Base-by-base conservation (phyloP, 768 basidiomycete species). In the Rickenella mellea region DNA sequence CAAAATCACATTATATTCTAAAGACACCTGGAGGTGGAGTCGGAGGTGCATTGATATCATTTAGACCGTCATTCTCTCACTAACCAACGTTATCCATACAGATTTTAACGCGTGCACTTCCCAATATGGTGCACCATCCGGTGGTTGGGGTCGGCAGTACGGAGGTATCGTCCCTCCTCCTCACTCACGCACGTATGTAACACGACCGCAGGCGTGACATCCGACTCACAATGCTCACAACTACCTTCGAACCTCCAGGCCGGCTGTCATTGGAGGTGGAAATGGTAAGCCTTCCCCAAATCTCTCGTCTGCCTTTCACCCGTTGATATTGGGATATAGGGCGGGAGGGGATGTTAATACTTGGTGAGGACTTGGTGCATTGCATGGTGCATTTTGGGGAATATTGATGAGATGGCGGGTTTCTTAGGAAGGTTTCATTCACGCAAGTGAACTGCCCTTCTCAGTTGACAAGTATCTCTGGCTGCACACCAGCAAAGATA, bases 241-340 rank as follows among this genome's bases (percentile, higher is more conserved):
- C 40, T 55, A 6, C 54, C 54, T 3, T 43, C 50, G 1, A 49
- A 49, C 43, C 46, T 55, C 9, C 52, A 51, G 33, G 50, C 54
- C 10, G 54, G 54, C n/a, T 55, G 54, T 30, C 46, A 55, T 42
- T 55, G 49, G 48, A 47, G 52, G 24, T 55, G 48, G 43, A 38
- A 51, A 41, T 55, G 54, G 54, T 51, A 27, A 5, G 41, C 12
- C 10, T 9, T 25, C 7, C 31, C 11, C 12, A 20, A 20, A 25
- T 4, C 6, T 15, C 3, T 2, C 14, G 22, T 2, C n/a, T 17
- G 1, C 29, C 4, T 30, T 12, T 38, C 7, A 2, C 11, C 17
- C 14, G n/a, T 5, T 5, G 11, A 39, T 24, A 7, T 6, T 4
- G 17, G 9, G 6, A 4, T 19, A 2, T 24, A 48, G 43, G 47